Conservation (phyloP, 2,329 filamentous ascomycete species). For the Magnaporthiopsis incrustans region DNA sequence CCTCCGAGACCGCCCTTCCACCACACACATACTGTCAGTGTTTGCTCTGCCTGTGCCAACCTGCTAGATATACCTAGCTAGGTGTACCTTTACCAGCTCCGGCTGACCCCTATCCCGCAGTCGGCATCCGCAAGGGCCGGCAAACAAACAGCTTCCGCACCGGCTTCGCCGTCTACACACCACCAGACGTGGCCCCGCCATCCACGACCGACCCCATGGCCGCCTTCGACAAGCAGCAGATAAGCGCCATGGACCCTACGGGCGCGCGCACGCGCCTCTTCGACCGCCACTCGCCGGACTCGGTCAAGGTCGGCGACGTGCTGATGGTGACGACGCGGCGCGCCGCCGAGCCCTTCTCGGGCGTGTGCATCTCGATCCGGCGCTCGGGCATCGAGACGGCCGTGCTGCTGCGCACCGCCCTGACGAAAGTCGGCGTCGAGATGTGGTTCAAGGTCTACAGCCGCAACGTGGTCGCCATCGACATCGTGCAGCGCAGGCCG, state of each 20-base stretch:
- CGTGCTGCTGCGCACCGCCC: conserved; percentile 75
- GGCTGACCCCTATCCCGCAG: not conserved
- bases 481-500: conserved; percentile 79
- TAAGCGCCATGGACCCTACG: conserved; percentile 71
- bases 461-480: conserved; percentile 81
- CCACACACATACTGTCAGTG: conserved; percentile 16
- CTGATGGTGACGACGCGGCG: conserved; percentile 81
- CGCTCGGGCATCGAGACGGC: conserved; percentile 83
- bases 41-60: no score
- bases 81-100: no score
- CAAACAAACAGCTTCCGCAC: conserved; percentile 22
- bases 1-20: conserved; percentile 2
- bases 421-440: conserved; percentile 84
- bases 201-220: conserved; percentile 50
- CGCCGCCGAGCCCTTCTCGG: conserved; percentile 76
- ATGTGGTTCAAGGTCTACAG: conserved; percentile 97
- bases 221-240: conserved; percentile 58
- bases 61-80: no score
- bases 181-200: conserved; percentile 10
- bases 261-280: conserved; percentile 79
- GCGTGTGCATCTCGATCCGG: conserved; percentile 80
- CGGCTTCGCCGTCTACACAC: conserved; percentile 41
- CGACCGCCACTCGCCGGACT: conserved; percentile 65
- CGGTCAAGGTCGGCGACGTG: conserved; percentile 79
- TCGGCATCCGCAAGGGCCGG: conserved; percentile 10